Evolutionary conservation across 306 rosid species (phyloP), one percentile per base, ranked within the genome.

Genomic region (Fagus sylvatica): DNA sequence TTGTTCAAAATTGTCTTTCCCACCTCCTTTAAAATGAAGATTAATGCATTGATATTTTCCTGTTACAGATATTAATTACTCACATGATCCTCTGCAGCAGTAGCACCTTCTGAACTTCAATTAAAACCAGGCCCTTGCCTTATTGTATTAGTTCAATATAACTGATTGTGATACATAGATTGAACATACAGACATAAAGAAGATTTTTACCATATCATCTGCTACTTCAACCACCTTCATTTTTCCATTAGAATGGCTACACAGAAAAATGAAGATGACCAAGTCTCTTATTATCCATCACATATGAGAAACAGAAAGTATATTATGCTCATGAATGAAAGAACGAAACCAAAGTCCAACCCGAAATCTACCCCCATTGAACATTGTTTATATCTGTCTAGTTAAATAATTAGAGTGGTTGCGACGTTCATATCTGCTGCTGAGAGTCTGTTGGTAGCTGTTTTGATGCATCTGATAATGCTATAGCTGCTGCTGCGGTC

Each of bases 401-500:
- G 40, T 54, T 15, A 46, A 54, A 40, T 80, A 54, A 40, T 80
- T 73, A 86, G 10, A 79, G 80, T 4, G 84, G 82, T 30, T 90
- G 83, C 49, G 94, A 72, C 74, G 87, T 79, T 88, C 85, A 86
- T 70, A 68, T 83, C 82, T 81, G 83, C 75, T 78, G 90, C 86
- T 83, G 93, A 77, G 76, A 56, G 51, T 89, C 90, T 1, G 78
- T 74, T 11, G 89, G 90, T 66, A 79, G 87, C 71, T 90, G 94
- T 64, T 87, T 86, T 1, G 98, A 88, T 43, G 93, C 91, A 78
- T 96, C 98, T 28, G 97, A 90, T 10, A 91, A 43, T 11, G 93
- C 91, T 0, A 87, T 89, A 4, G 93, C 97, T 0, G 94, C 96
- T 1, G 89, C 96, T 15, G 93, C 97, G 0, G 88, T 91, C 97